A percentile compares a stretch with the other conserved stretches of the same genome.
Evolutionary conservation across 1,284 basidiomycete genomes (phyloP).

Genomic region (Trichosporon sp.): DNA sequence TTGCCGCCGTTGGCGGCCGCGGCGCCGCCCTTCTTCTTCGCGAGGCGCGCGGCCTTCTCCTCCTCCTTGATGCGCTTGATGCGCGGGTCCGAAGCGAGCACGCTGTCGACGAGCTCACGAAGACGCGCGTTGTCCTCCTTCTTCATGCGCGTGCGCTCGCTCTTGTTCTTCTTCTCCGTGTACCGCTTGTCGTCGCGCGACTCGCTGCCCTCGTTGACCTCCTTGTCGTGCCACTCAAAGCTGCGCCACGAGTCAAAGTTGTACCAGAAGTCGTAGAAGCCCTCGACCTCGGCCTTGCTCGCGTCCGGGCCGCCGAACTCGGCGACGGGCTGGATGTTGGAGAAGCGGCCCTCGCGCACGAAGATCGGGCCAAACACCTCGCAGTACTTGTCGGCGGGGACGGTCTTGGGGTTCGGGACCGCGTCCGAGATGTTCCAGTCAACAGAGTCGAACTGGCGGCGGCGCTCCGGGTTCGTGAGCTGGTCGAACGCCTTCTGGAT

Average conservation of each 20-base stretch:
- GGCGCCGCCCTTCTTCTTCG: slow-evolving; percentile 69
- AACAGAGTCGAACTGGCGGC: slow-evolving; percentile 94
- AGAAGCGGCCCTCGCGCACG: slow-evolving; percentile 87
- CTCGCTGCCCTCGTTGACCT: slow-evolving; percentile 95
- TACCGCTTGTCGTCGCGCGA: slow-evolving; percentile 98
- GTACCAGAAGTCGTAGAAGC: slow-evolving; percentile 99
- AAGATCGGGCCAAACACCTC: slow-evolving; percentile 70
- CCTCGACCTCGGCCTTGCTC: slow-evolving; percentile 77
- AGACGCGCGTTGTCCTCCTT: slow-evolving; percentile 95
- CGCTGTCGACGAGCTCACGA: slow-evolving; percentile 79
- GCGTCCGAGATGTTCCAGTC: slow-evolving; percentile 82
- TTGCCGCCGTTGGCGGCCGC: slow-evolving; percentile 47
- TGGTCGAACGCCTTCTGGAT: slow-evolving; percentile 96
- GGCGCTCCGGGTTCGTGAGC: slow-evolving; percentile 77
- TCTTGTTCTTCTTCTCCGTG: slow-evolving; percentile 99
- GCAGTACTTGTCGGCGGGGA: slow-evolving; percentile 59
- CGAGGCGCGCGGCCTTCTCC: slow-evolving; percentile 90
- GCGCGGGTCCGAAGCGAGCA: slow-evolving; percentile 81
- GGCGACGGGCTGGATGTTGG: slow-evolving; percentile 80
- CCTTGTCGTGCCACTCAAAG: slow-evolving; percentile 98
- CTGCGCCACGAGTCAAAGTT: slow-evolving; percentile 98
- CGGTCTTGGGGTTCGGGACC: slow-evolving; percentile 59
- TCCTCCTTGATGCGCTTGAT: slow-evolving; percentile 97
- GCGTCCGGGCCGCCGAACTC: slow-evolving; percentile 68
- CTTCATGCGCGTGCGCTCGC: slow-evolving; percentile 91